These are phyloP conservation scores for Kwoniella dejecticola DNA, from an alignment of 768 basidiomycete genomes.

Conservation along the genomic window DNA sequence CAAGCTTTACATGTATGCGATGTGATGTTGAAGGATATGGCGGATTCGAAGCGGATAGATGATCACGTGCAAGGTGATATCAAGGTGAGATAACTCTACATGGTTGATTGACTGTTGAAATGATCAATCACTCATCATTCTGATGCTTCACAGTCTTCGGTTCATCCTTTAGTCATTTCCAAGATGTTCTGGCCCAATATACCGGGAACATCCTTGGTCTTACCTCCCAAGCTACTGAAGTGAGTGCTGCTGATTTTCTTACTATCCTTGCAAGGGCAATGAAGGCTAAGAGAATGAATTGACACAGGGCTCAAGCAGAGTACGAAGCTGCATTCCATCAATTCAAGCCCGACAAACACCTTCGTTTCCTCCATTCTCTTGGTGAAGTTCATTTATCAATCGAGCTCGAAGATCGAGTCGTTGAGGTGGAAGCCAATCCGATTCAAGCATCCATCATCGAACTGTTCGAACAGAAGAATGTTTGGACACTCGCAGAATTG, in stretches of 20 bases:
- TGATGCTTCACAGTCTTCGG: constrained; percentile 62
- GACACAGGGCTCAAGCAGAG: constrained; percentile 66
- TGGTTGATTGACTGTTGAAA: neutral
- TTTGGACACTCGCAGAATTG: constrained; percentile 70
- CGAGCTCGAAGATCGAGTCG: constrained; percentile 74
- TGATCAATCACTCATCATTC: too few relatives aligned
- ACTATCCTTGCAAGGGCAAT: too few relatives aligned
- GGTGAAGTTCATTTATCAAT: constrained; percentile 80
- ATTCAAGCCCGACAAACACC: constrained; percentile 89
- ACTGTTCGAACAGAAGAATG: constrained; percentile 30
- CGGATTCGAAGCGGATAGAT: constrained; percentile 87
- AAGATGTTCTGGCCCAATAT: constrained; percentile 92
- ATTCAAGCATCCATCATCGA: constrained; percentile 72
- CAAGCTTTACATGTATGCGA: constrained; percentile 90
- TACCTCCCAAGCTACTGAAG: constrained; percentile 84
- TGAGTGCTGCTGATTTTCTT: constrained; percentile 58
- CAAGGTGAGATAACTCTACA: constrained; percentile 59
- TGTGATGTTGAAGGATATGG: constrained; percentile 97
- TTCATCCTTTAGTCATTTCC: constrained; percentile 90
- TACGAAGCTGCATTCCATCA: constrained; percentile 76
- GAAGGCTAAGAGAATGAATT: neutral
- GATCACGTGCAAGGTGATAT: constrained; percentile 78
- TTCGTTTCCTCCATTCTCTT: constrained; percentile 85
- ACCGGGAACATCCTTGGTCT: constrained; percentile 67
- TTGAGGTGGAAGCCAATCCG: constrained; percentile 76